Evolutionary conservation across 2,329 filamentous ascomycete genomes (phyloP).

Genomic region (Penicillium vulpinum): DNA sequence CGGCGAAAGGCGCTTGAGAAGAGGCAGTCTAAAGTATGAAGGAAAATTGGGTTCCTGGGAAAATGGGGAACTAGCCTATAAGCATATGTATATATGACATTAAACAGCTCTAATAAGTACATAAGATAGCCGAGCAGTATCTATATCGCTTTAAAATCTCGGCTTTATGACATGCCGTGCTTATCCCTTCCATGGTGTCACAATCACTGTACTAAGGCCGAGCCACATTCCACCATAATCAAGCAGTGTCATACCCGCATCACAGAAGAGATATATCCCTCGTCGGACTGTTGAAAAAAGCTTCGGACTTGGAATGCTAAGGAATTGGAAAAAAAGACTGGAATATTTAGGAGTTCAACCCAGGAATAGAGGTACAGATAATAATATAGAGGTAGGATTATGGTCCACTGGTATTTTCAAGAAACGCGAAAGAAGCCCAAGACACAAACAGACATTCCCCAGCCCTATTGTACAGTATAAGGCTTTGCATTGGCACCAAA

Average conservation of each 20-base stretch:
- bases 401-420: neutral
- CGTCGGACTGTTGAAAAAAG: too few species aligned
- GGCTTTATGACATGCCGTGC: too few species aligned
- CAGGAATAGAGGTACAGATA: neutral
- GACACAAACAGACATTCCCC: neutral
- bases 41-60: neutral
- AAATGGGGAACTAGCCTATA: neutral
- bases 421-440: neutral
- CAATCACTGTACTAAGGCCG: too few species aligned
- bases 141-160: too few species aligned
- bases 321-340: neutral
- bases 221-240: too few species aligned
- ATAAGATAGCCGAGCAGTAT: neutral
- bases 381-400: neutral
- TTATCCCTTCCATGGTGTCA: too few species aligned
- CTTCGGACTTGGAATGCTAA: too few species aligned
- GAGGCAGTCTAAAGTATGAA: constrained; percentile 26
- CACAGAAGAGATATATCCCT: too few species aligned
- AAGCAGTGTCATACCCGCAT: too few species aligned
- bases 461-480: constrained; percentile 23
- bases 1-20: constrained; percentile 30
- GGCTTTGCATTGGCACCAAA: constrained; percentile 62
- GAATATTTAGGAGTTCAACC: neutral
- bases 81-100: neutral
- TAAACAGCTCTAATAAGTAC: neutral